Evolutionary conservation across 2,329 filamentous ascomycete species (phyloP).

Genomic region (Mycosphaerella arachidis): DNA sequence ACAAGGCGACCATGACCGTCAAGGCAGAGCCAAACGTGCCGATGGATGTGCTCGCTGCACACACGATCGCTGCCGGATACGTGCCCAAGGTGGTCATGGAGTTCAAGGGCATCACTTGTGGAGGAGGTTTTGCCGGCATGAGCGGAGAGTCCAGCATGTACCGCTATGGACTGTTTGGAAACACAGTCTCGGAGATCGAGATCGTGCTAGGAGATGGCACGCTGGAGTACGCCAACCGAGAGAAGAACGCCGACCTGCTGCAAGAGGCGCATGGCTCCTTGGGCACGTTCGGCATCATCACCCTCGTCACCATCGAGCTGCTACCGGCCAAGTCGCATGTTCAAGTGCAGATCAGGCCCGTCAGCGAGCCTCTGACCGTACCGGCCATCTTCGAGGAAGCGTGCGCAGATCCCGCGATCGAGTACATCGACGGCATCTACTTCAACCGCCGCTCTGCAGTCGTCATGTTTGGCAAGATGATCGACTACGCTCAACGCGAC

Average conservation of each 20-base stretch:
- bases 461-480: constrained; percentile 44
- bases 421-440: constrained; percentile 50
- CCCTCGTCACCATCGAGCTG: constrained; percentile 49
- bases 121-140: constrained; percentile 63
- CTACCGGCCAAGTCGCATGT: constrained; percentile 46
- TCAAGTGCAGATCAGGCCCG: constrained; percentile 46
- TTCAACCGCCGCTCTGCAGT: constrained; percentile 42
- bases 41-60: constrained; percentile 60
- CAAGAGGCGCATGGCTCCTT: constrained; percentile 61
- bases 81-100: constrained; percentile 66
- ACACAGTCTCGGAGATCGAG: constrained; percentile 58
- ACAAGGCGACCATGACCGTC: constrained; percentile 51
- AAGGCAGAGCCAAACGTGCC: constrained; percentile 67
- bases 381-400: constrained; percentile 38
- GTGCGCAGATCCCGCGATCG: constrained; percentile 37
- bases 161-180: constrained; percentile 62
- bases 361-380: constrained; percentile 40
- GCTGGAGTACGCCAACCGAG: constrained; percentile 51
- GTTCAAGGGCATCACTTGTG: constrained; percentile 67
- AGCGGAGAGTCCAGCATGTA: constrained; percentile 67
- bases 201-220: constrained; percentile 61
- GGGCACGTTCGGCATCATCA: constrained; percentile 64
- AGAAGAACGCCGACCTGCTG: constrained; percentile 57
- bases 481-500: constrained; percentile 23
- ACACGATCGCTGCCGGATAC: constrained; percentile 52